Conservation (phyloP, 805 yeast genomes). For the Candida ulmi region DNA sequence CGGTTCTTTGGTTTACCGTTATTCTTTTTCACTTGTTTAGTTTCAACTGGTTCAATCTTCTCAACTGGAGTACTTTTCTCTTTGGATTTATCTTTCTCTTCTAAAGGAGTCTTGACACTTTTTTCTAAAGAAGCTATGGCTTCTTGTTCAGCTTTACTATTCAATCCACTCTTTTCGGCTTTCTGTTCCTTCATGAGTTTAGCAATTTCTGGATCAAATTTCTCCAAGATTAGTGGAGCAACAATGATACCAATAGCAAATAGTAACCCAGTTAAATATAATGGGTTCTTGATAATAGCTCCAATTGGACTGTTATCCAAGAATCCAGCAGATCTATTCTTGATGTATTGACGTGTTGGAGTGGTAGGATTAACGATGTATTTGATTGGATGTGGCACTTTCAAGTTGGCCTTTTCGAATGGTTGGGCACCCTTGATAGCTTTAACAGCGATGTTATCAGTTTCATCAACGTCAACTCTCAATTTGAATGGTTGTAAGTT, state of each 20-base stretch:
- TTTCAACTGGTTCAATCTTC: not conserved
- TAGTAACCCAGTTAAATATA: conserved; percentile 29
- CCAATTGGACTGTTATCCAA: conserved; percentile 32
- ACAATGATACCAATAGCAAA: conserved; percentile 20
- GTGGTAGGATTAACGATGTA: conserved; percentile 20
- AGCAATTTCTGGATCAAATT: conserved; percentile 36
- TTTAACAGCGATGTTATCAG: conserved; percentile 10
- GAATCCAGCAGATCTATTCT: conserved; percentile 27
- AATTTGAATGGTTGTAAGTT: conserved; percentile 20
- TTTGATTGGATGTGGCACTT: conserved; percentile 17
- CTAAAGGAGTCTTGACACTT: not conserved
- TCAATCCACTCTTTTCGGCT: not conserved
- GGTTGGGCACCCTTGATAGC: conserved; percentile 8
- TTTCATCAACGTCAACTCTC: conserved; percentile 11
- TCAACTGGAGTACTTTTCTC: too few species aligned
- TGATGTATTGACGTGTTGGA: conserved; percentile 30
- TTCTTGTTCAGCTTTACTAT: not conserved
- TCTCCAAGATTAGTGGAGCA: conserved; percentile 32
- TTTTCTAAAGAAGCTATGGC: conserved; percentile 1
- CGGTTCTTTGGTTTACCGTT: not conserved
- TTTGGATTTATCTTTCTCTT: not conserved
- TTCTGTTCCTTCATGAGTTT: conserved; percentile 27
- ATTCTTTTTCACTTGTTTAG: not conserved
- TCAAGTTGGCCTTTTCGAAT: conserved; percentile 3
- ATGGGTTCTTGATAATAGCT: conserved; percentile 29